A percentile compares a stretch with the other conserved stretches of the same genome.
phyloP scores from a whole-genome alignment of 441 rosid species.

The Euphorbia schlechtendalii region DNA sequence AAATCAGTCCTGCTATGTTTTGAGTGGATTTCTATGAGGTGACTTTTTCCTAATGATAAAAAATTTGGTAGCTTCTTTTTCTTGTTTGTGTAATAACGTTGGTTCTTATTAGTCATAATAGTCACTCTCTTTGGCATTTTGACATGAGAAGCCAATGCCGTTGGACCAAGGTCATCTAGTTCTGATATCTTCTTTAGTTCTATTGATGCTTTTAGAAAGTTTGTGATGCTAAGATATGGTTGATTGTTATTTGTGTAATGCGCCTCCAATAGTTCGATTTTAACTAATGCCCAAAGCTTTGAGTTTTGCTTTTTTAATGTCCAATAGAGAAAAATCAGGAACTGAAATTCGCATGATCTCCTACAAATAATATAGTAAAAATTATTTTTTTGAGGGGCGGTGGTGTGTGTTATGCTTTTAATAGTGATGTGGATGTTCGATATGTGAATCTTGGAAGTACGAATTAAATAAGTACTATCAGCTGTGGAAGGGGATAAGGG shows the following conservation, averaged over 20 bases:
- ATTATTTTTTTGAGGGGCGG: background rate
- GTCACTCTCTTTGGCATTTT: background rate
- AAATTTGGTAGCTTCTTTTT: no score
- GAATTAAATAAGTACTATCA: background rate
- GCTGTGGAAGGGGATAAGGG: background rate
- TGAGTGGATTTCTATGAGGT: constrained; percentile 2
- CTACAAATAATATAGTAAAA: background rate
- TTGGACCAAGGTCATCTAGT: background rate
- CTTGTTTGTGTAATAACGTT: background rate
- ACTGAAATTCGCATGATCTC: background rate
- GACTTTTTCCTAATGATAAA: background rate
- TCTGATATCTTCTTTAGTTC: background rate
- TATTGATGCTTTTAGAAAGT: background rate
- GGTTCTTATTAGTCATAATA: background rate
- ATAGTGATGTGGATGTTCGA: background rate
- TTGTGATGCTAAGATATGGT: background rate
- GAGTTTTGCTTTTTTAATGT: background rate
- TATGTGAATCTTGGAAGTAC: background rate
- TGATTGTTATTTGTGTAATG: background rate
- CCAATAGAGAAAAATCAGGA: background rate
- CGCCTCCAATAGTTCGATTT: background rate
- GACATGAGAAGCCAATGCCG: background rate
- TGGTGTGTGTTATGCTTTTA: background rate
- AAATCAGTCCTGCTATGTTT: background rate
- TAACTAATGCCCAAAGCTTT: background rate